Evolutionary conservation across 352 stramenopile species (phyloP), one percentile per base, ranked within the genome.

Genomic region (Globisporangium rhizosaccharum): DNA sequence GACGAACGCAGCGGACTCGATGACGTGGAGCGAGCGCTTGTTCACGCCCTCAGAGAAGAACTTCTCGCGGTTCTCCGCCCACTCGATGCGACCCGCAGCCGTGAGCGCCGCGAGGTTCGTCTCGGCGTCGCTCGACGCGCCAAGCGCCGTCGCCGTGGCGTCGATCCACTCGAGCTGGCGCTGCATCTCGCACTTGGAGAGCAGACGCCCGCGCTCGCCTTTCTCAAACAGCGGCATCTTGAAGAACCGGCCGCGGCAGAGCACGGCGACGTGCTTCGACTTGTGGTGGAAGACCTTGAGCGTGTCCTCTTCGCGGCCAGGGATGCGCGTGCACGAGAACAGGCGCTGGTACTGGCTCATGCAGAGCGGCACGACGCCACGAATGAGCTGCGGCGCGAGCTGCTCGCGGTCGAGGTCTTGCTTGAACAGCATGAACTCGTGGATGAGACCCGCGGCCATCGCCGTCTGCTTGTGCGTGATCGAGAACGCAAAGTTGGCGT

Each of bases 271-370:
- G 67, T 97, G 89, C 69, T 95, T 94, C 2, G 82, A 92, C 54
- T 83, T 85, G 59, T 72, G 56, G 37, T 69, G 70, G 57, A 78
- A 94, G 41, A 88, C 54, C 63, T 94, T 87, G 14, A 97, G 68
- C 25, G 68, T 65, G 65, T 97, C 88, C n/a, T 79, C 74, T 53
- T 97, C 88, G 26, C 85, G 83, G 26, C 88, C 87, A 0, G 89
- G 89, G 33, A 96, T 77, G 20, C 89, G 85, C 53, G 85, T 96
- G 62, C 87, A 96, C 36, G 72, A 83, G 57, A 97, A 97, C 53
- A 96, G 92, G 37, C 88, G 84, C 51, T 88, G 67, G 68, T 96
- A 97, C 70, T 97, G 89, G 56, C 63, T 79, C 89, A 97, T 97
- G 68, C 89, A 97, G 14, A 96, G 76, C 47, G 89, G 89, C 42